Evolutionary conservation across 768 basidiomycete genomes (phyloP).

Genomic region (Leccinum subgranulosum): DNA sequence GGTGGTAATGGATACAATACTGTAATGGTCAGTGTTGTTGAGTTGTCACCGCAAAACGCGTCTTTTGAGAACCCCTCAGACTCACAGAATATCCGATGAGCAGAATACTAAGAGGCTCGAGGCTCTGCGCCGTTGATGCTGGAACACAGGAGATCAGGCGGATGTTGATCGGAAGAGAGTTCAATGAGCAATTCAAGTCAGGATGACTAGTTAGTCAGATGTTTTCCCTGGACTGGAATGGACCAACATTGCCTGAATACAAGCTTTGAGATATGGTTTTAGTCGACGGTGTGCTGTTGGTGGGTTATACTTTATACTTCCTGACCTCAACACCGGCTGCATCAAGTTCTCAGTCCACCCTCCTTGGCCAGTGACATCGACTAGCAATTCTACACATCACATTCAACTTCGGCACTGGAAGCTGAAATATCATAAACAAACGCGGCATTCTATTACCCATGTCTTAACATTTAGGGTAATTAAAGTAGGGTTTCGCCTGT

Average conservation of each 20-base stretch:
- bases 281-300: no score
- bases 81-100: slow-evolving; percentile 77
- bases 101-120: slow-evolving; percentile 80
- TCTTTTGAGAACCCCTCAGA: slow-evolving; percentile 26
- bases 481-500: slow-evolving; percentile 35
- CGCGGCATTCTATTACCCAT: slow-evolving; percentile 1
- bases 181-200: slow-evolving; percentile 64
- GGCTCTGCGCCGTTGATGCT: slow-evolving; percentile 90
- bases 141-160: slow-evolving; percentile 96
- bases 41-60: not conserved
- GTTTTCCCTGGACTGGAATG: not conserved
- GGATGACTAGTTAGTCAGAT: not conserved
- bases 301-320: no score
- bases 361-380: not conserved
- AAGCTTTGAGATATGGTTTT: not conserved
- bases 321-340: no score
- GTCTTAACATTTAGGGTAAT: slow-evolving; percentile 2
- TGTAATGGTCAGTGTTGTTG: slow-evolving; percentile 55
- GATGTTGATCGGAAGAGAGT: slow-evolving; percentile 92
- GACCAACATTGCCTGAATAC: not conserved
- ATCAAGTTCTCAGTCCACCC: no score
- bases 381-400: not conserved
- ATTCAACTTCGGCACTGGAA: not conserved
- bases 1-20: slow-evolving; percentile 87
- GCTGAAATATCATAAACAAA: not conserved